These are phyloP conservation scores for Zelopaecilomyces penicillatus DNA, from an alignment of 2,329 filamentous ascomycete species.

Conservation along the genomic window DNA sequence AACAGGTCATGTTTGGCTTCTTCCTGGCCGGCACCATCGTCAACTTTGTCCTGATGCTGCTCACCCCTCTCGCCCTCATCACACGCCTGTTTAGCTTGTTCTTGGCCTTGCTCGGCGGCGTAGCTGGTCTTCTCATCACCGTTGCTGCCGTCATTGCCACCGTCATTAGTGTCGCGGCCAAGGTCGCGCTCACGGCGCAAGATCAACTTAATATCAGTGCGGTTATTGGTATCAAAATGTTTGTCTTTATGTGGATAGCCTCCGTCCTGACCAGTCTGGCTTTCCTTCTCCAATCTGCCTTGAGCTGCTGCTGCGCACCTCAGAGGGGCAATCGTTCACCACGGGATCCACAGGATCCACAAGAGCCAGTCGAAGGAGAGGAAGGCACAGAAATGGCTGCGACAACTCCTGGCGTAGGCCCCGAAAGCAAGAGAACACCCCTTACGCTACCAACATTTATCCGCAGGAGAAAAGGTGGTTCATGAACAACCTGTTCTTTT, in stretches of 20 bases:
- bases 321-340: slow-evolving; percentile 1
- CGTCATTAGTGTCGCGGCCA: slow-evolving; percentile 75
- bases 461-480: slow-evolving; percentile 5
- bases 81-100: slow-evolving; percentile 58
- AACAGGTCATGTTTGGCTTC: slow-evolving; percentile 81
- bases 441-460: slow-evolving; percentile 3
- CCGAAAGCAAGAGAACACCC: not conserved
- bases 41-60: slow-evolving; percentile 63
- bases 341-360: too few relatives aligned
- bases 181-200: slow-evolving; percentile 63
- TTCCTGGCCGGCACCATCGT: slow-evolving; percentile 67
- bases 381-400: not conserved
- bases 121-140: slow-evolving; percentile 58
- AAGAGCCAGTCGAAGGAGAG: not conserved
- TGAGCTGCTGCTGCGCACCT: slow-evolving; percentile 65
- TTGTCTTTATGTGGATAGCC: slow-evolving; percentile 85
- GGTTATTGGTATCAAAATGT: slow-evolving; percentile 62
- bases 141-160: slow-evolving; percentile 70
- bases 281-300: slow-evolving; percentile 63
- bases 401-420: not conserved
- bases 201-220: slow-evolving; percentile 69
- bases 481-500: not conserved
- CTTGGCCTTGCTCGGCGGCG: slow-evolving; percentile 57
- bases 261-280: slow-evolving; percentile 58
- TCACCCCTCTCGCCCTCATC: slow-evolving; percentile 47